Percentiles rank a stretch among this genome's conserved stretches.
These are phyloP conservation scores for Aspergillus nidulans DNA, from an alignment of 495 filamentous ascomycete genomes.

Conservation along the genomic window DNA sequence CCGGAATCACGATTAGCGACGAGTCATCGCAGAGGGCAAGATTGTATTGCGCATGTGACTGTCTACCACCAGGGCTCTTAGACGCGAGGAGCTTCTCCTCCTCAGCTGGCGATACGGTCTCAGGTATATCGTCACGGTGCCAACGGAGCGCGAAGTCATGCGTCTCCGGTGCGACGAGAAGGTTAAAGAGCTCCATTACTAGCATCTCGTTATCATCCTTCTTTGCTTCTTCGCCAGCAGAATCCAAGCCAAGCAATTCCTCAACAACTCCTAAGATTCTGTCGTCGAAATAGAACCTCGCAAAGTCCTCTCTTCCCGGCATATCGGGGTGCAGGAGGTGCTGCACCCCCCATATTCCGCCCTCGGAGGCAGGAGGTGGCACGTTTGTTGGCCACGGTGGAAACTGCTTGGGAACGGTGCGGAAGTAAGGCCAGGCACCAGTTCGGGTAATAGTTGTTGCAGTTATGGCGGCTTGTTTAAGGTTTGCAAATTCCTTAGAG, in stretches of 20 bases:
- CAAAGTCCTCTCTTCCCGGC: conserved; percentile 51
- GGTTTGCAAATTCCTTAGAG: conserved; percentile 37
- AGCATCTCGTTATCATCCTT: conserved; percentile 40
- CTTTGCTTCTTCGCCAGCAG: conserved; percentile 23
- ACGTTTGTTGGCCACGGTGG: conserved; percentile 64
- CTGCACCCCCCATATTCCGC: conserved; percentile 83
- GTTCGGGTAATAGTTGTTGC: conserved; percentile 53
- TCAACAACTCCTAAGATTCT: conserved; percentile 52
- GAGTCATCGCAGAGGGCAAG: conserved; percentile 64
- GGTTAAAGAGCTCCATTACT: conserved; percentile 78
- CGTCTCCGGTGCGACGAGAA: conserved; percentile 63
- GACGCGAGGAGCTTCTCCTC: conserved; percentile 43
- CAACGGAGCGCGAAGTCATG: conserved; percentile 64
- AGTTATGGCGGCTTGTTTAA: conserved; percentile 51
- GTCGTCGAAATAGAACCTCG: conserved; percentile 60
- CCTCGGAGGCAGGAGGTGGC: conserved; percentile 41
- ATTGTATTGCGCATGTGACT: conserved; percentile 76
- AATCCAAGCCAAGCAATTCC: conserved; percentile 47
- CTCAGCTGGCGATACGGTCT: conserved; percentile 50
- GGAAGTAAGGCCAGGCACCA: conserved; percentile 71
- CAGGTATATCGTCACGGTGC: conserved; percentile 74
- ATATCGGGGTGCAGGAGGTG: conserved; percentile 72
- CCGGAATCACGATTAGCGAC: conserved; percentile 66
- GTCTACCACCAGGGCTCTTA: conserved; percentile 40
- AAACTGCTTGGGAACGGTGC: conserved; percentile 82